Base-by-base conservation (phyloP, 495 filamentous ascomycete genomes). In the Lophiotrema nucula region DNA sequence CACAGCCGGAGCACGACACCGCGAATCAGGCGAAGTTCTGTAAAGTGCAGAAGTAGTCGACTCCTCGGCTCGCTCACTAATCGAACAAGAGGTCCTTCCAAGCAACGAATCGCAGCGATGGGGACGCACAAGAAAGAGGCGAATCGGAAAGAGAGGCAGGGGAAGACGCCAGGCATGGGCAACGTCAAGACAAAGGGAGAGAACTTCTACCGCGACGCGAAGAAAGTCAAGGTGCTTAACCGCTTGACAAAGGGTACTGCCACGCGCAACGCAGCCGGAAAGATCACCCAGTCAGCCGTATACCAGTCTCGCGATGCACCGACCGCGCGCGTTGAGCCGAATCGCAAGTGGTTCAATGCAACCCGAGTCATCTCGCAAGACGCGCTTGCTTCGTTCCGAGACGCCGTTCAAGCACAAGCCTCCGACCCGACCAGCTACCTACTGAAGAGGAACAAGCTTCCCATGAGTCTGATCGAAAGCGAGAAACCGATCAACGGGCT, bases 111-210 rank as follows among this genome's bases (percentile, higher is more conserved):
- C n/a, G n/a, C n/a, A n/a, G n/a, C n/a, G 52, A 97, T 98, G 93
- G 95, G 95, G 76, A 91, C 88, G 45, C 87, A 84, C 64, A 98
- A 97, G 82, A 97, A 97, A 76, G 93, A 98, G 73, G 84, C 81
- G 60, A 77, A 76, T 69, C 86, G 93, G 71, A 86, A 87, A 73
- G 79, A 79, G 79, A 78, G 89, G 63, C 82, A 95, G 79, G 90
- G 90, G 47, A 90, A 91, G 78, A 76, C 76, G 45, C 86, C 90
- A 81, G 91, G 90, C 65, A 92, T 92, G 88, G 79, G 71, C 56
- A 95, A 97, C 76, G 90, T 97, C 50, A 89, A 85, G 69, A 77
- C 82, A 58, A 98, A 98, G 73, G 93, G 95, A 71, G 95, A 97
- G 80, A 95, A 95, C 72, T 95, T 95, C 74, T 95, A 95, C 73